Evolutionary conservation across 768 basidiomycete genomes (phyloP).

Genomic region (Auriscalpium microsporum): DNA sequence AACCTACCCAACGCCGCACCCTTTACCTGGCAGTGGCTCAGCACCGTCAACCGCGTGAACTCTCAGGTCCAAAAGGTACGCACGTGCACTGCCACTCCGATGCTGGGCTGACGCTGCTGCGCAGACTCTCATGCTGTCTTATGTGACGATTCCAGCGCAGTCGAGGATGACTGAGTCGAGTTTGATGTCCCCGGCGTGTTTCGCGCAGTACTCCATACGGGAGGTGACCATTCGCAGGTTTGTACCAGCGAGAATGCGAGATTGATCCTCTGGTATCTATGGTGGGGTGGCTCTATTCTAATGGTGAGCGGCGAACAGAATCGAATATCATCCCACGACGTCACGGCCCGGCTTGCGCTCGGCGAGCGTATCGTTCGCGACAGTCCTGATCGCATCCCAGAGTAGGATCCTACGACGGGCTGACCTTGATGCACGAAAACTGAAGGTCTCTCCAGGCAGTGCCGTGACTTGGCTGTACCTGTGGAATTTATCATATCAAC

Average conservation of each 20-base stretch:
- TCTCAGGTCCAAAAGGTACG: conserved; percentile 91
- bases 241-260: conserved; percentile 88
- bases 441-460: no score
- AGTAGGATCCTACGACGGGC: no score
- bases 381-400: no score
- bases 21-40: conserved; percentile 92
- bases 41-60: conserved; percentile 94
- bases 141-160: conserved; percentile 85
- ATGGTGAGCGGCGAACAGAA: no score
- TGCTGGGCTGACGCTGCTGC: neutral
- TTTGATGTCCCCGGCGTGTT: conserved; percentile 63
- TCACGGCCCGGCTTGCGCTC: no score
- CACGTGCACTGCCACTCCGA: neutral
- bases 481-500: no score
- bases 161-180: conserved; percentile 43
- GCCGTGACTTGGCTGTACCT: no score
- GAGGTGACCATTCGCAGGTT: conserved; percentile 83
- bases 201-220: conserved; percentile 69
- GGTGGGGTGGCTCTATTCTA: neutral
- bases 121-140: conserved; percentile 83
- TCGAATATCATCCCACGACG: no score
- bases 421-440: no score
- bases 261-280: conserved; percentile 39
- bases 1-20: conserved; percentile 58
- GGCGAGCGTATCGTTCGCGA: no score